phyloP scores from a whole-genome alignment of 345 rosid genomes.

The Linum tenue region DNA sequence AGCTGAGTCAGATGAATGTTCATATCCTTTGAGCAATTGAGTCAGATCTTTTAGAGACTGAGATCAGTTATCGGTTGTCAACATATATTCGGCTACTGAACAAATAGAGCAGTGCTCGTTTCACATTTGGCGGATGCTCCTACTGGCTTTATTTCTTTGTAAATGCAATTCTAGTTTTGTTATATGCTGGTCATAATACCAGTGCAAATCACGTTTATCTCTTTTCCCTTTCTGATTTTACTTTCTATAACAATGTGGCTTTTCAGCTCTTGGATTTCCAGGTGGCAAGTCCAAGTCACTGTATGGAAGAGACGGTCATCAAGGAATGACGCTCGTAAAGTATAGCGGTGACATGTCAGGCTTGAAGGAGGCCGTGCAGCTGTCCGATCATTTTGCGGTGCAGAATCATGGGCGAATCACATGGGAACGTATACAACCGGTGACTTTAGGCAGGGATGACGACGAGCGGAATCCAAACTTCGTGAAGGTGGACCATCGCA shows the following conservation, averaged over 20 bases:
- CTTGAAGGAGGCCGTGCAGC: constrained; percentile 60
- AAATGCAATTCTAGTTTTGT: too few species aligned
- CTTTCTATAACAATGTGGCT: constrained; percentile 12
- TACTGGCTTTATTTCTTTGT: too few species aligned
- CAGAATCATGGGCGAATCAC: constrained; percentile 64
- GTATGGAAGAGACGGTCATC: constrained; percentile 92
- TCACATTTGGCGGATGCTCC: too few species aligned
- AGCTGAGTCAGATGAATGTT: too few species aligned
- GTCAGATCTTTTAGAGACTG: too few species aligned
- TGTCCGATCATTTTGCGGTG: constrained; percentile 75
- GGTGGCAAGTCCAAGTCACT: constrained; percentile 83
- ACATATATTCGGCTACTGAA: too few species aligned
- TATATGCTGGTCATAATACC: too few species aligned
- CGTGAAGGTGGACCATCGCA: constrained; percentile 49
- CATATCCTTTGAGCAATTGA: too few species aligned
- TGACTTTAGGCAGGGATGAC: constrained; percentile 44
- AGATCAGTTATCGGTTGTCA: too few species aligned
- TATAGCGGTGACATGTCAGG: constrained; percentile 63
- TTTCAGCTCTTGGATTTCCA: constrained; percentile 69
- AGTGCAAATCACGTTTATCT: too few species aligned
- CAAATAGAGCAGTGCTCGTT: too few species aligned
- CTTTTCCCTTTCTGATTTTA: too few species aligned
- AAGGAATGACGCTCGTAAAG: constrained; percentile 64
- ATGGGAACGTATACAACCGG: constrained; percentile 57
- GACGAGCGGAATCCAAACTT: constrained; percentile 71